These are phyloP conservation scores for Russula sp. DNA, from an alignment of 768 basidiomycete genomes.

Conservation along the genomic window DNA sequence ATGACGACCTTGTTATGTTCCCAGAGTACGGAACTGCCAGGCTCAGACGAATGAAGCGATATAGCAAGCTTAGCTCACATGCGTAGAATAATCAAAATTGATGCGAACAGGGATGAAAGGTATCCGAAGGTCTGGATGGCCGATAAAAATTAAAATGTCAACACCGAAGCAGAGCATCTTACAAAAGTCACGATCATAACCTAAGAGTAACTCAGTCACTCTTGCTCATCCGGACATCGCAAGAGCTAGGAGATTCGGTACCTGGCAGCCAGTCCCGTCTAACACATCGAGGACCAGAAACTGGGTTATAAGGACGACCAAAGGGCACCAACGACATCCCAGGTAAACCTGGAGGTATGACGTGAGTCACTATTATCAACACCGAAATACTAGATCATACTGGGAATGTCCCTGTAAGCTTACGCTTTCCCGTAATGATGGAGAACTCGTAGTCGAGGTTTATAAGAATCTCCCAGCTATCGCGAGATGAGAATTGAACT, in stretches of 20 bases:
- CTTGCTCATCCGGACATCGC: not conserved
- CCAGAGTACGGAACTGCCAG: not conserved
- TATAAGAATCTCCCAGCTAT: conserved; percentile 11
- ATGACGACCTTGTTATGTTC: not conserved
- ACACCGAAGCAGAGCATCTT: not conserved
- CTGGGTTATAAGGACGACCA: not conserved
- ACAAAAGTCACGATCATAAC: not conserved
- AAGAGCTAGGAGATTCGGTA: not conserved
- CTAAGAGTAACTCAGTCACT: not conserved
- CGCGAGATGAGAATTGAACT: no score
- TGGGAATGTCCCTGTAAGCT: not conserved
- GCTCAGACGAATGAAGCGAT: not conserved
- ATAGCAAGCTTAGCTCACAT: not conserved
- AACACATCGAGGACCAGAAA: not conserved
- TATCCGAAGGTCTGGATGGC: conserved; percentile 1
- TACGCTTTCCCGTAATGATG: not conserved
- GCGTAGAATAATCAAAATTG: conserved; percentile 7
- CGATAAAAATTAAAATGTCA: not conserved
- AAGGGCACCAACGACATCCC: not conserved
- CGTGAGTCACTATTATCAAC: not conserved
- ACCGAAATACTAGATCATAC: not conserved
- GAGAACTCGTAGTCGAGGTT: conserved; percentile 9
- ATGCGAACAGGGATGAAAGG: conserved; percentile 3
- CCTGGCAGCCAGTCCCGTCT: not conserved
- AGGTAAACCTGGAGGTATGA: not conserved